Conservation (phyloP, 73 alveolate species). For the Paramecium caudatum region DNA sequence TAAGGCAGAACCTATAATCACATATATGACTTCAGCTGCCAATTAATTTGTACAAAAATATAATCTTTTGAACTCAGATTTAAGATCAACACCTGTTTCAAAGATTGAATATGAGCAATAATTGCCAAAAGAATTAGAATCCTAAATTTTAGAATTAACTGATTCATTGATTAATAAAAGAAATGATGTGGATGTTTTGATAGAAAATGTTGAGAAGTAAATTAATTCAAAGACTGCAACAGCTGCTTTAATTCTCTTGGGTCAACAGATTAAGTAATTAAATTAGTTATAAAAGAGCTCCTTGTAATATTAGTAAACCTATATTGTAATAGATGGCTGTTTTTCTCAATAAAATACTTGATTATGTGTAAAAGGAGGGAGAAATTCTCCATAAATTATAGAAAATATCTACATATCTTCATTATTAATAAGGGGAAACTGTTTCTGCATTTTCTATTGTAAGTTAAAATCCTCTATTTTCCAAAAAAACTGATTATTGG, state of each 20-base stretch:
- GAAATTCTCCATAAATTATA: not conserved
- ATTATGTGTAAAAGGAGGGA: constrained; percentile 11
- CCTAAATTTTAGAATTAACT: not conserved
- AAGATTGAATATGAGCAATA: not conserved
- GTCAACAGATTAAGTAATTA: not conserved
- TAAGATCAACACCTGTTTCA: not conserved
- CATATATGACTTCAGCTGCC: not conserved
- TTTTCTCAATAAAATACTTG: constrained; percentile 27
- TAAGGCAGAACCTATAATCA: not conserved
- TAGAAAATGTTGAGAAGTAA: not conserved
- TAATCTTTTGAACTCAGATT: not conserved
- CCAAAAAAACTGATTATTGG: constrained; percentile 63
- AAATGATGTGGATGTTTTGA: not conserved
- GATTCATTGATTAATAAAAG: not conserved
- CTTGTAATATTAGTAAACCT: not conserved
- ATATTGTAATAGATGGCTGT: not conserved
- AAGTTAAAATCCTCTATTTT: not conserved
- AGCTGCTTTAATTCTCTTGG: not conserved
- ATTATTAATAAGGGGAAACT: not conserved
- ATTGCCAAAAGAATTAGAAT: not conserved
- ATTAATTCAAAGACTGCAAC: not conserved
- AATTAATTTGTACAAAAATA: not conserved
- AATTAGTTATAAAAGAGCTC: not conserved
- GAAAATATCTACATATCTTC: not conserved
- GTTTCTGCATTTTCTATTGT: constrained; percentile 2